Base-by-base conservation (phyloP, 2,329 filamentous ascomycete genomes). In the Boeremia exigua region DNA sequence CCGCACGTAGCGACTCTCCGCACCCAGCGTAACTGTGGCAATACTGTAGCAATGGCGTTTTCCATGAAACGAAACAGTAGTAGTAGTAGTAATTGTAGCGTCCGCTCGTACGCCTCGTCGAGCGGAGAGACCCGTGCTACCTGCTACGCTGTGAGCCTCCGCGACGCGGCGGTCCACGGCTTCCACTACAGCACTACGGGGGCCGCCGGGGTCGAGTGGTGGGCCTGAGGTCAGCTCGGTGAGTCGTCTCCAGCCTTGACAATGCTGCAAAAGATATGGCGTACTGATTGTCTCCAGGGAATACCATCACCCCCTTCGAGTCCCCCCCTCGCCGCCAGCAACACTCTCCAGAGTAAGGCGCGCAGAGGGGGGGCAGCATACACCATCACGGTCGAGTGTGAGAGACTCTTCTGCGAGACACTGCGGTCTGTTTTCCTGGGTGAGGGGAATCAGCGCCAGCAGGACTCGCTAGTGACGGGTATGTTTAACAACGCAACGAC, bases 331-430 rank as follows among this genome's bases (percentile, higher is more conserved):
- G 88, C 87, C 81, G 87, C 87, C 77, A 80, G 89, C 75, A 87
- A 85, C 60, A 82, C 86, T 65, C 53, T 56, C 32, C 36, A 5
- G 53, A 66, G 68, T 65, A 64, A 65, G 73, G 78, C 78, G 77
- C 75, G 78, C 70, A 81, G 78, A 89, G 90, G 90, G 90, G 92
- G 92, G 92, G 92, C 92, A 88, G 88, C 91, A 90, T 87, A 91
- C 81, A 88, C 88, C 83, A 96, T 96, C 85, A 92, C 90, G 91
- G 92, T 90, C 92, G 92, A 96, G 91, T 96, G 93, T 96, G 93
- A 96, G 92, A 97, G 93, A 85, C 94, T 96, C 89, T 96, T 96
- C 87, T 96, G 93, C 82, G 92, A 94, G 89, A 89, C 88, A 85
- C 91, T 96, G 88, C 90, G 86, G 82, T 82, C 88, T 82, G 89